Evolutionary conservation across 1,139 yeast species (phyloP).

Genomic region (Candida sojae): DNA sequence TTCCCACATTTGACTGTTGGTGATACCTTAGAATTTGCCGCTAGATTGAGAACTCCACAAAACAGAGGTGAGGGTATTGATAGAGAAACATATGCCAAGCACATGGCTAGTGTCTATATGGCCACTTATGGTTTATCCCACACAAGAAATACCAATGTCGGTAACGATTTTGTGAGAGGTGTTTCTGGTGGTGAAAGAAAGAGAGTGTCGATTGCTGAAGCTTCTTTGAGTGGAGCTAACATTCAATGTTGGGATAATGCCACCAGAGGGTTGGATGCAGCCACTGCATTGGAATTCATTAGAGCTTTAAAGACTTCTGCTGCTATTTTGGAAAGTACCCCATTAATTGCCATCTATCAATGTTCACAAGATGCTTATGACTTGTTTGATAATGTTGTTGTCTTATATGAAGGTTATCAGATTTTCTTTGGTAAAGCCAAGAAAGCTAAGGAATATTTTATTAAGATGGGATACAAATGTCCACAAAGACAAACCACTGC

Average conservation of each 20-base stretch:
- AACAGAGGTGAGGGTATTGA: constrained; percentile 34
- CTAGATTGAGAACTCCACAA: constrained; percentile 40
- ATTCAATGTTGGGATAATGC: constrained; percentile 63
- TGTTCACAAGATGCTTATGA: constrained; percentile 53
- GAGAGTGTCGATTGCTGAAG: constrained; percentile 46
- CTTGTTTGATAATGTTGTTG: constrained; percentile 70
- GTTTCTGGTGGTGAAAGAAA: constrained; percentile 47
- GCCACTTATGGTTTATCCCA: constrained; percentile 40
- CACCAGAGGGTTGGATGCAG: constrained; percentile 60
- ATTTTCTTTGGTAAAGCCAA: constrained; percentile 67
- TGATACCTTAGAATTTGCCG: constrained; percentile 48
- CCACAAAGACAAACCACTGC: constrained; percentile 80
- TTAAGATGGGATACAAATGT: constrained; percentile 70
- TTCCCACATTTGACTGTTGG: constrained; percentile 56
- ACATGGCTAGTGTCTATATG: constrained; percentile 43
- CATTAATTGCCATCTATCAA: constrained; percentile 78
- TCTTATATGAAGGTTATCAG: constrained; percentile 76
- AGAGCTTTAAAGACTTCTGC: constrained; percentile 68
- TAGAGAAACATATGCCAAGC: constrained; percentile 40
- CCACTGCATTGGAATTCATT: constrained; percentile 68
- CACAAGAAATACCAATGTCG: constrained; percentile 34
- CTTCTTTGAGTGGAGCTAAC: constrained; percentile 34
- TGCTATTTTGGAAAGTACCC: constrained; percentile 54
- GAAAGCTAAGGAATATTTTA: constrained; percentile 50
- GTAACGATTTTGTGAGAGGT: constrained; percentile 37